Evolutionary conservation across 148 eudicot species (phyloP), one percentile per base, ranked within the genome.

Genomic region (Vaccinium corymbosum): DNA sequence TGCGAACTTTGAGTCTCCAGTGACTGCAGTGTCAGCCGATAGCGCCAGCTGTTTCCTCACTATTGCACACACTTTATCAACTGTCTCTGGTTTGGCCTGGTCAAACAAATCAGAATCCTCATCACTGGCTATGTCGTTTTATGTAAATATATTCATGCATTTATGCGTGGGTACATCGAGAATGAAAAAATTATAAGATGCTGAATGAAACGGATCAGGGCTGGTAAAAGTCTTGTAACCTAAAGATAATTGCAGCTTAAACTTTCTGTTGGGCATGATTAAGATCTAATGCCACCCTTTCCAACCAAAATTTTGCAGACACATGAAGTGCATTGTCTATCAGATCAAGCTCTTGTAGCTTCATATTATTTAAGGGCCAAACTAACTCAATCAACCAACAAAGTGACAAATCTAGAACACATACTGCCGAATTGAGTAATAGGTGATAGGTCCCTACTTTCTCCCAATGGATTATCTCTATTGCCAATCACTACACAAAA

Each of bases 21-120:
- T 82, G 86, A 88, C 80, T n/a, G 77, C 81, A 22, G 84, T 51
- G 38, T 86, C 87, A 9, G 74, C 78, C 14, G 88, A 32, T 11
- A 88, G 51, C 20, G 90, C 90, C 38, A 88, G 79, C 59, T 88
- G 90, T 64, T 84, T 88, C 85, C 88, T 86, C 85, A 88, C 90
- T n/a, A 88, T 86, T 52, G 72, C 79, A 81, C 88, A 81, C 20
- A 88, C 90, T 88, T 86, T 88, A 22, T 82, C 48, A 14, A 88
- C 87, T 1, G 90, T 88, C 81, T 88, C 90, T n/a, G 84, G 87
- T 42, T 86, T 86, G 79, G 90, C 90, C 88, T 86, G 85, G 48
- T 81, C 76, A 85, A 75, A 76, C 25, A 83, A 61, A 75, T 48
- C 48, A 55, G 2, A 10, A 79, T 32, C 56, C 49, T 29, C 16